These are phyloP conservation scores for Eucalyptus regnans DNA, from an alignment of 345 rosid species.

Conservation along the genomic window DNA sequence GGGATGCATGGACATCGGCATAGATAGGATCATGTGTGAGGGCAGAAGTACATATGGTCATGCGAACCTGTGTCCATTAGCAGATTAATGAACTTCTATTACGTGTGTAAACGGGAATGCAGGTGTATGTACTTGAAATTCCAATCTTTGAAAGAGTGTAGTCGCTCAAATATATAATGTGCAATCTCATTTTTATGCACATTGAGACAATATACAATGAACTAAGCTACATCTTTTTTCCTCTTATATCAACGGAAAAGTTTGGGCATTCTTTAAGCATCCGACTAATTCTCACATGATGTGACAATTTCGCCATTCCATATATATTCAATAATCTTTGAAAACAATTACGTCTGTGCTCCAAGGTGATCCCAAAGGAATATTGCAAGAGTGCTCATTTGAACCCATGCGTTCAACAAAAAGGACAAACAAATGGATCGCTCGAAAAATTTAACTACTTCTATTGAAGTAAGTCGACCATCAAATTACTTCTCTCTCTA, in stretches of 20 bases:
- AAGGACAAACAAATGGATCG: neutral
- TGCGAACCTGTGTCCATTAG: neutral
- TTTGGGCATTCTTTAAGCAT: neutral
- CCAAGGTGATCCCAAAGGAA: neutral
- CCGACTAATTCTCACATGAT: accelerated
- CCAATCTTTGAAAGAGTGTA: neutral
- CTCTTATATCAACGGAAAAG: neutral
- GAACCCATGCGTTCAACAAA: neutral
- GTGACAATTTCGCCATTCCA: accelerated
- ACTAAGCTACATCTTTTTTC: neutral
- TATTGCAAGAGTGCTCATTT: neutral
- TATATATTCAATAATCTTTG: accelerated
- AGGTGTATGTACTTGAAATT: neutral
- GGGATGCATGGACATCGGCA: neutral
- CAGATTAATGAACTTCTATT: neutral
- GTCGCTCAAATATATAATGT: neutral
- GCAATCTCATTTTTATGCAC: neutral
- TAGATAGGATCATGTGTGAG: neutral
- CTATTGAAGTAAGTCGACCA: neutral
- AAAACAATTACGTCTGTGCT: neutral
- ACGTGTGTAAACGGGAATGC: neutral
- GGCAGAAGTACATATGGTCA: neutral
- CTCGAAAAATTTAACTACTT: neutral
- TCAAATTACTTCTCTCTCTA: neutral
- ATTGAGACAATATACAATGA: accelerated